These are phyloP conservation scores for Microcos paniculata DNA, from an alignment of 345 rosid genomes.

Conservation along the genomic window DNA sequence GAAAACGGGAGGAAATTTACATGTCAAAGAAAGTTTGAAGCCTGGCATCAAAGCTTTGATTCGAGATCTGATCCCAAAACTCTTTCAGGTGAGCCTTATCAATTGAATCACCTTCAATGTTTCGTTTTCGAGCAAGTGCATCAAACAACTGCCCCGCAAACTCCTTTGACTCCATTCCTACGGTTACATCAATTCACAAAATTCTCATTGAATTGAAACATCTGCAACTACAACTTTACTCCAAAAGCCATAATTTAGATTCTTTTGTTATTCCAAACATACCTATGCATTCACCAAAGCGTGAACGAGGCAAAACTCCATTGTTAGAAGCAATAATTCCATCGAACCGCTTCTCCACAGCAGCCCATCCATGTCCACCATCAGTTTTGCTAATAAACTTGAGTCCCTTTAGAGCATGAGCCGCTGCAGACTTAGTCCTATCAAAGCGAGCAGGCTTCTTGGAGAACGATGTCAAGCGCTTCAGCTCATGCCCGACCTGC, in stretches of 20 bases:
- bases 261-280: not conserved
- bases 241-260: not conserved
- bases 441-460: conserved; percentile 49
- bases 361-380: conserved; percentile 67
- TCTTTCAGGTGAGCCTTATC: conserved; percentile 46
- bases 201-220: not conserved
- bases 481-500: conserved; percentile 67
- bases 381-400: conserved; percentile 73
- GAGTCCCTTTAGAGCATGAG: conserved; percentile 65
- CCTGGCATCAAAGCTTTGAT: conserved; percentile 75
- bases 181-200: not conserved
- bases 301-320: conserved; percentile 43
- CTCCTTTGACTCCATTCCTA: conserved; percentile 79
- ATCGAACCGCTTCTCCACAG: conserved; percentile 64
- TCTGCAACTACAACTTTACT: not conserved
- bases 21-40: conserved; percentile 80
- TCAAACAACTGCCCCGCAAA: conserved; percentile 68
- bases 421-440: conserved; percentile 63
- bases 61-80: conserved; percentile 76
- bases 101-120: conserved; percentile 52
- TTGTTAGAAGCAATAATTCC: conserved; percentile 50
- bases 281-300: conserved; percentile 76
- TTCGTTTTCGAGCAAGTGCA: conserved; percentile 59
- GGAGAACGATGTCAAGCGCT: conserved; percentile 51
- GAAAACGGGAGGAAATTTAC: conserved; percentile 26